phyloP scores from a whole-genome alignment of 352 stramenopile species.

The Pythium monospermum region DNA sequence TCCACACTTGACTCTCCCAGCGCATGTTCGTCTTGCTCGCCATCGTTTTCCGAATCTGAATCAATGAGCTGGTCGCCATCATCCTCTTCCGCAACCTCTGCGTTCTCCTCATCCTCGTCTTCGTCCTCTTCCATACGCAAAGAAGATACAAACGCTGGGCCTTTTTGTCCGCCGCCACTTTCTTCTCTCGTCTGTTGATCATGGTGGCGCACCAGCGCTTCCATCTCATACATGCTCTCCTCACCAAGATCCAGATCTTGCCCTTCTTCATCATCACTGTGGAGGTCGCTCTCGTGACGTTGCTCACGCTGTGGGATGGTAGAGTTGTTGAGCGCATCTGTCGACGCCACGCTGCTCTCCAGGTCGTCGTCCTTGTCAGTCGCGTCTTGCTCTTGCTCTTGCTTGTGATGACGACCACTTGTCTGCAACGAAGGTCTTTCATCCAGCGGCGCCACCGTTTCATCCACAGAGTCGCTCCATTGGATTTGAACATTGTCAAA shows the following conservation, averaged over 20 bases:
- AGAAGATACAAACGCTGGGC: constrained; percentile 6
- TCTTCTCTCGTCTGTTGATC: background rate
- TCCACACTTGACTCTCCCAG: background rate
- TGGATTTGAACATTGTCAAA: background rate
- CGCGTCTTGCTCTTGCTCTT: background rate
- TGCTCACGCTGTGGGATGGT: background rate
- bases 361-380: too few relatives aligned
- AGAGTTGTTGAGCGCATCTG: too few relatives aligned
- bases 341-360: background rate
- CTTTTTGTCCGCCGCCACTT: background rate
- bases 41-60: constrained; percentile 17
- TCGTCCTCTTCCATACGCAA: constrained; percentile 22
- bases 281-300: background rate
- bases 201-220: constrained; percentile 10
- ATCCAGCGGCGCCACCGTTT: too few relatives aligned
- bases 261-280: too few relatives aligned
- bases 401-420: too few relatives aligned
- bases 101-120: background rate
- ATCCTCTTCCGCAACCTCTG: background rate
- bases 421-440: too few relatives aligned
- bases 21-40: constrained; percentile 1
- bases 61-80: constrained; percentile 21
- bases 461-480: background rate
- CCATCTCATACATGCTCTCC: constrained; percentile 20
- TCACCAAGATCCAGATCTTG: too few relatives aligned